These are phyloP conservation scores for Venturia pyrina DNA, from an alignment of 2,329 filamentous ascomycete species.

Conservation along the genomic window DNA sequence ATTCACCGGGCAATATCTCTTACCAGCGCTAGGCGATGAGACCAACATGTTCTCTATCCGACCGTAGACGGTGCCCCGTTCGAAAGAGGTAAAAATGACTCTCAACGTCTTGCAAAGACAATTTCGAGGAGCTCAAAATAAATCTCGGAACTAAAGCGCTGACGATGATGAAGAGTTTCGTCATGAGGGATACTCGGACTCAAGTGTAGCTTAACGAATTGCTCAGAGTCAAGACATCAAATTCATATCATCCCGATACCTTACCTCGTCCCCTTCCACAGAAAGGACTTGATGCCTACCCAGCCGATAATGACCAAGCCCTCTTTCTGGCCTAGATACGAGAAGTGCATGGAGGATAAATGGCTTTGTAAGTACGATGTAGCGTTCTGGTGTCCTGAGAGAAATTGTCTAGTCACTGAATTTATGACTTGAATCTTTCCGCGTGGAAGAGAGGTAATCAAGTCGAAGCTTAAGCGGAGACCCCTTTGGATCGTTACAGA, in stretches of 20 bases:
- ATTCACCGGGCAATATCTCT: no score
- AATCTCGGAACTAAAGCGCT: conserved; percentile 13
- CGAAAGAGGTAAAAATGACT: no score
- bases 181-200: conserved; percentile 6
- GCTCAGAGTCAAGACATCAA: no score
- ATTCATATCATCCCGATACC: conserved; percentile 25
- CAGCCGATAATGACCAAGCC: conserved; percentile 16
- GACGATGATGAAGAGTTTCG: conserved; percentile 16
- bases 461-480: background rate
- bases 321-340: conserved; percentile 23
- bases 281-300: conserved; percentile 23
- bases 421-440: conserved; percentile 1
- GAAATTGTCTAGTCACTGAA: conserved; percentile 16
- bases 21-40: no score
- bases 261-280: conserved; percentile 21
- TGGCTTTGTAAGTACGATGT: background rate
- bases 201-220: no score
- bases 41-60: no score
- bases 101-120: background rate
- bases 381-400: conserved; percentile 11
- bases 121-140: conserved; percentile 13
- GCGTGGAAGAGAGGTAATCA: background rate
- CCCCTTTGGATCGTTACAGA: conserved; percentile 17
- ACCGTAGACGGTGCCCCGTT: no score
- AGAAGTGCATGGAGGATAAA: conserved; percentile 17